phyloP scores from a whole-genome alignment of 345 rosid species.

The Nasturtium officinale region DNA sequence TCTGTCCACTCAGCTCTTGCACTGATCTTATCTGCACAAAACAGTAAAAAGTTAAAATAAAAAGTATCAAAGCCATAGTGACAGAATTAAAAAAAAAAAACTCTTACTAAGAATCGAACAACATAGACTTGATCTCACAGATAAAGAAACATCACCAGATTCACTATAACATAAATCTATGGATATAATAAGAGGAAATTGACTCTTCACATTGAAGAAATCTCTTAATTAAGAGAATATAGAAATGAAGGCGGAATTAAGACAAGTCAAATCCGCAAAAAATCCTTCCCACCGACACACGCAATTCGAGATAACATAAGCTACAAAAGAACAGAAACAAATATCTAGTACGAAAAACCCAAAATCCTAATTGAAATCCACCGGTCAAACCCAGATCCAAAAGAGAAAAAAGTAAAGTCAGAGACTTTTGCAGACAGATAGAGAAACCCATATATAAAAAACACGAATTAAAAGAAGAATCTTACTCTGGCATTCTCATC shows the following conservation, averaged over 20 bases:
- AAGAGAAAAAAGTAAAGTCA: not conserved
- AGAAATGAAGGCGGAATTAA: not conserved
- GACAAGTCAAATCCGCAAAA: not conserved
- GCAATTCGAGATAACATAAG: not conserved
- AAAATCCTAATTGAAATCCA: conserved; percentile 14
- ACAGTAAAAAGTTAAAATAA: not conserved
- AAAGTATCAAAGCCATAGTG: conserved; percentile 16
- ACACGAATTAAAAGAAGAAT: not conserved
- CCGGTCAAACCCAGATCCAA: conserved; percentile 46
- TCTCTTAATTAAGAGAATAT: not conserved
- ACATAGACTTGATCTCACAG: conserved; percentile 20
- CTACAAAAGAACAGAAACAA: not conserved
- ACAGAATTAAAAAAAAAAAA: not conserved
- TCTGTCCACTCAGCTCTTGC: conserved; percentile 90
- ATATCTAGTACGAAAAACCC: conserved; percentile 15
- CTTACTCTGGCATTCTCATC: conserved; percentile 89
- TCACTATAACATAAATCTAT: not conserved
- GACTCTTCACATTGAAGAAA: conserved; percentile 5
- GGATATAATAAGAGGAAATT: not conserved
- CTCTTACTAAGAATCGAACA: not conserved
- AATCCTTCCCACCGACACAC: conserved; percentile 36
- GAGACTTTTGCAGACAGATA: conserved; percentile 28
- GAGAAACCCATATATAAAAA: conserved; percentile 34
- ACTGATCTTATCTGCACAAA: conserved; percentile 86
- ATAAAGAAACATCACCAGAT: not conserved